A percentile compares a stretch with the other conserved stretches of the same genome.
These are phyloP conservation scores for Solanum aculeatissimum DNA, from an alignment of 305 asterid species.

Conservation along the genomic window DNA sequence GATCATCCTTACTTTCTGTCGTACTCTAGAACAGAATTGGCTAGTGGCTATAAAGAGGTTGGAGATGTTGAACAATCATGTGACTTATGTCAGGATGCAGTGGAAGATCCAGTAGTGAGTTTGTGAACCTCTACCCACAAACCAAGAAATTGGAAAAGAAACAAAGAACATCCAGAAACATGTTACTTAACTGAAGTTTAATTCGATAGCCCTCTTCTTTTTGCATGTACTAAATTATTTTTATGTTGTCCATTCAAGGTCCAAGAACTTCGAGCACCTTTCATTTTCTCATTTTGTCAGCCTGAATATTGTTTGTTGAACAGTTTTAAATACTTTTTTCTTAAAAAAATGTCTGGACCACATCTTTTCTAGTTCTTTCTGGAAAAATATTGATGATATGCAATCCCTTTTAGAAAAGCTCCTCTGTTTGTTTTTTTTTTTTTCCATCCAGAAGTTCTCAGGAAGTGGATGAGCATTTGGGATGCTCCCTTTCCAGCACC, in stretches of 20 bases:
- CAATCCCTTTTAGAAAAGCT: no score
- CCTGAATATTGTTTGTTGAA: neutral
- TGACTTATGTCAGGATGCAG: slow-evolving; percentile 51
- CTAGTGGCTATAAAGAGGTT: slow-evolving; percentile 1
- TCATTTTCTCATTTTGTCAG: neutral
- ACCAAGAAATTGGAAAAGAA: neutral
- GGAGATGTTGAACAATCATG: neutral
- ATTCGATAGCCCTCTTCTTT: neutral
- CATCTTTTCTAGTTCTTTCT: neutral
- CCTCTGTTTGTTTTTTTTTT: no score
- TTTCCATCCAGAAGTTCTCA: no score
- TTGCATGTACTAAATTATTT: neutral
- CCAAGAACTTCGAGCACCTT: neutral
- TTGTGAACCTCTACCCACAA: neutral
- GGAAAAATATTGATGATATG: neutral
- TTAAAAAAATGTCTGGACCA: neutral
- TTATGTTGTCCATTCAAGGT: neutral
- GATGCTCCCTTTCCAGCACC: neutral
- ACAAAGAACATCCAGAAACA: neutral
- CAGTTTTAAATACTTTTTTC: neutral
- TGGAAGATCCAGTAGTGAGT: slow-evolving; percentile 61
- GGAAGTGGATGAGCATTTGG: no score
- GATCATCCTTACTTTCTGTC: no score
- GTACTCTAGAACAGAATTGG: slow-evolving; percentile 20
- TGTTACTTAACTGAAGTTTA: neutral